Conservation (phyloP, 2,329 filamentous ascomycete species). For the Penicillium paneum region DNA sequence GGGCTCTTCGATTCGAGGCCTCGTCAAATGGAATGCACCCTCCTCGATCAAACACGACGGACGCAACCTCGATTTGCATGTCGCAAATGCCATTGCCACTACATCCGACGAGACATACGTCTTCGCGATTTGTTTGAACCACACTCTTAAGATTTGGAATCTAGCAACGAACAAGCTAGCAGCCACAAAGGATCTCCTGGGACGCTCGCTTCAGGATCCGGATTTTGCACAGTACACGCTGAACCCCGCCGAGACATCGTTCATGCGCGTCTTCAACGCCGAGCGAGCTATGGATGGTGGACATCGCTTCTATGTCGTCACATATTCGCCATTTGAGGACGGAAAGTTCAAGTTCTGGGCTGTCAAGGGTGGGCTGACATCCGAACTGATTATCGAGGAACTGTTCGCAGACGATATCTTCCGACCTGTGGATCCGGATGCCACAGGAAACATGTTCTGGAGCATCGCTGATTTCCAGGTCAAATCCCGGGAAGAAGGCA, state of each 20-base stretch:
- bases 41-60: constrained; percentile 44
- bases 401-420: constrained; percentile 63
- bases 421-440: constrained; percentile 61
- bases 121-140: constrained; percentile 84
- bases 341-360: constrained; percentile 96
- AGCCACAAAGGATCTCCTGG: constrained; percentile 73
- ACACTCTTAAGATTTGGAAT: constrained; percentile 87
- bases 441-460: constrained; percentile 71
- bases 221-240: constrained; percentile 72
- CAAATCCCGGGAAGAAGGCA: constrained; percentile 52
- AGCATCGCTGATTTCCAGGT: constrained; percentile 73
- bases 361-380: constrained; percentile 60
- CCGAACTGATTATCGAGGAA: constrained; percentile 63
- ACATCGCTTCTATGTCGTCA: constrained; percentile 63
- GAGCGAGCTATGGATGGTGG: constrained; percentile 46
- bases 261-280: constrained; percentile 69
- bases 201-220: constrained; percentile 62
- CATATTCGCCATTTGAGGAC: constrained; percentile 81
- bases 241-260: constrained; percentile 71
- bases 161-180: constrained; percentile 74
- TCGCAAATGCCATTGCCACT: constrained; percentile 44
- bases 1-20: constrained; percentile 48
- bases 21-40: constrained; percentile 45
- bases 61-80: constrained; percentile 42
- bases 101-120: constrained; percentile 50